These are phyloP conservation scores for Ambrosiella beaveri DNA, from an alignment of 2,329 filamentous ascomycete genomes.

Conservation along the genomic window DNA sequence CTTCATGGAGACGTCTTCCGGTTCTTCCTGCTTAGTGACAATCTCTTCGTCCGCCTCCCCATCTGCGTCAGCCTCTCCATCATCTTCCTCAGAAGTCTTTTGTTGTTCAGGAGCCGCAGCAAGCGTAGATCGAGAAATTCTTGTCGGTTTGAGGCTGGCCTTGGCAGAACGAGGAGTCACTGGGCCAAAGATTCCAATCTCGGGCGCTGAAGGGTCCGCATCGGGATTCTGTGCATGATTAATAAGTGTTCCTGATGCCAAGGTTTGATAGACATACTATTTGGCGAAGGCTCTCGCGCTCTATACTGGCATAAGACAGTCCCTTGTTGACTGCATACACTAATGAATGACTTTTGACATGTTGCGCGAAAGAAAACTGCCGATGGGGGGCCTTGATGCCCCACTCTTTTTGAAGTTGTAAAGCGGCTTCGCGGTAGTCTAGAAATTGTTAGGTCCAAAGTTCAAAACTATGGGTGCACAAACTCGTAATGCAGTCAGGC, in stretches of 20 bases:
- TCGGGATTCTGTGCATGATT: background rate
- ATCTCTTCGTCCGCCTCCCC: constrained; percentile 12
- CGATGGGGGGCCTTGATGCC: constrained; percentile 43
- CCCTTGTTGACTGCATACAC: constrained; percentile 47
- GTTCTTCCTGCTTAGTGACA: constrained; percentile 11
- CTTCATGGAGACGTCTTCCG: constrained; percentile 10
- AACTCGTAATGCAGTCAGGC: too few species aligned
- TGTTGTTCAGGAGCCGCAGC: background rate
- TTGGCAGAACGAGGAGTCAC: constrained; percentile 9
- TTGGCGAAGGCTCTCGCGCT: constrained; percentile 34
- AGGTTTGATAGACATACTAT: constrained; percentile 25
- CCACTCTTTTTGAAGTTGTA: constrained; percentile 54
- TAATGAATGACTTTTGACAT: constrained; percentile 47
- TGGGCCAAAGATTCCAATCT: constrained; percentile 37
- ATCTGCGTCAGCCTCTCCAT: constrained; percentile 21
- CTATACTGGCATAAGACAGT: constrained; percentile 41
- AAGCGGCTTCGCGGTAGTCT: constrained; percentile 52
- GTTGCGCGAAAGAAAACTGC: constrained; percentile 44
- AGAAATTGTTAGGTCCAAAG: constrained; percentile 11
- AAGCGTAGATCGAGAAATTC: background rate
- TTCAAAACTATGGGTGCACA: too few species aligned
- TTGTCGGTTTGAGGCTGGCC: background rate
- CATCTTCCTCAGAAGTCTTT: constrained; percentile 13
- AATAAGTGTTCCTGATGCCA: background rate
- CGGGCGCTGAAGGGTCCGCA: background rate